Evolutionary conservation across 176 grass and related monocot species (phyloP).

Genomic region (Pharus latifolius): DNA sequence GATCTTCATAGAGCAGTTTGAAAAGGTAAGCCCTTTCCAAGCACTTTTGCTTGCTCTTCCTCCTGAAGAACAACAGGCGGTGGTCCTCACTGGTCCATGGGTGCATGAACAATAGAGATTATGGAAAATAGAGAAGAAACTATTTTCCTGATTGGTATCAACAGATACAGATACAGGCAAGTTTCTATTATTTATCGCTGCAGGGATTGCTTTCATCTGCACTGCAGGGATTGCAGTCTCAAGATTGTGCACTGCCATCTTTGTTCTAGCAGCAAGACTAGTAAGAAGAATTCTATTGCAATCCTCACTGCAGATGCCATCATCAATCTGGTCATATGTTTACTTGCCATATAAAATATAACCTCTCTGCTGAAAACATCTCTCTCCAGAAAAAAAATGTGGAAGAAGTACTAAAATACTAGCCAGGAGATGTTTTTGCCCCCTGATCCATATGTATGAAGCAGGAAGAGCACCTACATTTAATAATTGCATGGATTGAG

Average conservation of each 20-base stretch:
- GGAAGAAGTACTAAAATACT: conserved; percentile 11
- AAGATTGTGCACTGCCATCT: conserved; percentile 52
- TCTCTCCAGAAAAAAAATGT: conserved; percentile 61
- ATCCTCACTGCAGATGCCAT: conserved; percentile 79
- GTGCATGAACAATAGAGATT: conserved; percentile 47
- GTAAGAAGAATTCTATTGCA: conserved; percentile 73
- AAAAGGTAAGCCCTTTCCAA: conserved; percentile 84
- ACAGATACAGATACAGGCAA: conserved; percentile 88
- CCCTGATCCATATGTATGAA: background rate
- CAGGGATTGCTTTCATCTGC: conserved; percentile 92
- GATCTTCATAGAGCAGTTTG: conserved; percentile 88
- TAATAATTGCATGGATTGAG: background rate
- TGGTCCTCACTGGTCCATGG: conserved; percentile 24
- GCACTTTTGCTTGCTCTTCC: conserved; percentile 83
- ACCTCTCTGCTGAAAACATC: conserved; percentile 69
- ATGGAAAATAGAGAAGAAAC: conserved; percentile 80
- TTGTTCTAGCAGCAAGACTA: conserved; percentile 25
- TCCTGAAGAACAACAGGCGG: conserved; percentile 83
- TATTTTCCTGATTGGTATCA: conserved; percentile 82
- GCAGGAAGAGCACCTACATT: background rate
- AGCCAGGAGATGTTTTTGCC: background rate
- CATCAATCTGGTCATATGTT: conserved; percentile 74
- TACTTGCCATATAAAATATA: conserved; percentile 82
- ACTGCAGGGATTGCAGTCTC: conserved; percentile 71
- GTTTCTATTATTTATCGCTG: conserved; percentile 58